These are phyloP conservation scores for Cyberlindnera americana DNA, from an alignment of 805 yeast genomes.

Conservation along the genomic window DNA sequence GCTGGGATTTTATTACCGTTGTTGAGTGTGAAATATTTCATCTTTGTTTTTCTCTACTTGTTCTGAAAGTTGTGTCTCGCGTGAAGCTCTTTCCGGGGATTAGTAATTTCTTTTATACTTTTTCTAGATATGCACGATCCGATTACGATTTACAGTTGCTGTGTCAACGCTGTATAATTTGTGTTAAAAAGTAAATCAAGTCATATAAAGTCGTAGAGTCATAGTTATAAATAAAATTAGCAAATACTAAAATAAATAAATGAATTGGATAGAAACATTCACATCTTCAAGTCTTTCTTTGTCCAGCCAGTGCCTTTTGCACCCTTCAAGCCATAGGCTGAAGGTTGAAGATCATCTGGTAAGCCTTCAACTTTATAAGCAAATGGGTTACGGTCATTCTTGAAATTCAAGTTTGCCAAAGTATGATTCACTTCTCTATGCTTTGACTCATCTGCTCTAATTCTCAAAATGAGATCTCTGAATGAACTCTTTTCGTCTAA, in stretches of 20 bases:
- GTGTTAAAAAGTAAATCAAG: too few relatives aligned
- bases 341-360: constrained; percentile 14
- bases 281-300: constrained; percentile 12
- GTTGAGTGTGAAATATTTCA: constrained; percentile 24
- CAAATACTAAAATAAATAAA: neutral
- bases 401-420: constrained; percentile 56
- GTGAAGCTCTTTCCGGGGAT: too few relatives aligned
- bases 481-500: constrained; percentile 49
- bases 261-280: neutral
- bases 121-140: too few relatives aligned
- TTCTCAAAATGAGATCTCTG: constrained; percentile 54
- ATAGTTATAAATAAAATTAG: neutral
- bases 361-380: constrained; percentile 39
- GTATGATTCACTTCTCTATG: constrained; percentile 81
- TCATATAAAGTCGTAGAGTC: too few relatives aligned
- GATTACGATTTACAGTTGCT: too few relatives aligned
- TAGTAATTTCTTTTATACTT: too few relatives aligned
- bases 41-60: neutral
- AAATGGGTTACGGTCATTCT: constrained; percentile 63
- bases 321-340: constrained; percentile 11
- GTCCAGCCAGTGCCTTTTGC: constrained; percentile 18
- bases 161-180: too few relatives aligned
- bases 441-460: constrained; percentile 76
- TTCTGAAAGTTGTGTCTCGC: too few relatives aligned
- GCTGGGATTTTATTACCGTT: constrained; percentile 42